A percentile compares a stretch with the other conserved stretches of the same genome.
Conservation (phyloP, 345 rosid species). For the Populus nigra region DNA sequence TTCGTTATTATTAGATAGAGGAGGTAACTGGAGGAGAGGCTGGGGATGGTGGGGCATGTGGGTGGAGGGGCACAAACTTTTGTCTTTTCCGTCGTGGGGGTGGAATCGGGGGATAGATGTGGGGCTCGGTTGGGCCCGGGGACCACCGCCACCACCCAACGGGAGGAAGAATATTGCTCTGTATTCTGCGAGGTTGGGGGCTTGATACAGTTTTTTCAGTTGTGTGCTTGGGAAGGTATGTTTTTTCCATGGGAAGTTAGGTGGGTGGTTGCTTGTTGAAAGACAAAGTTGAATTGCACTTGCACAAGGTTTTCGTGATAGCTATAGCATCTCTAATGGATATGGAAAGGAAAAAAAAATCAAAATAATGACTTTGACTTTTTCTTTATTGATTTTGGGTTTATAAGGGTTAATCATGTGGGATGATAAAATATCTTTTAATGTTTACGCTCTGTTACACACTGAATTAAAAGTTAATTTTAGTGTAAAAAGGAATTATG, state of each 20-base stretch:
- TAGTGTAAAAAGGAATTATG: too few relatives aligned
- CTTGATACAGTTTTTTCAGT: not conserved
- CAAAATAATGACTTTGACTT: too few relatives aligned
- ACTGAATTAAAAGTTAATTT: too few relatives aligned
- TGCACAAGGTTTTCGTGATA: too few relatives aligned
- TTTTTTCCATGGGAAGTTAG: not conserved
- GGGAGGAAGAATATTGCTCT: not conserved
- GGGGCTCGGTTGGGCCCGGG: not conserved
- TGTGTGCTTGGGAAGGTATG: not conserved
- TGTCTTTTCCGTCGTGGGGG: constrained; percentile 10
- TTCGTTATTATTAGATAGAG: not conserved
- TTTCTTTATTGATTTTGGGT: too few relatives aligned
- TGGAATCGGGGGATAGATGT: constrained; percentile 5
- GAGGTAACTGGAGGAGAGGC: not conserved
- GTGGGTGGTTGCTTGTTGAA: too few relatives aligned
- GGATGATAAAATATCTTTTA: too few relatives aligned
- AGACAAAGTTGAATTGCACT: too few relatives aligned
- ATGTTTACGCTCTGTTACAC: too few relatives aligned
- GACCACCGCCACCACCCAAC: not conserved
- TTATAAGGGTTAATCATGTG: too few relatives aligned
- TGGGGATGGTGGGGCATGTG: not conserved
- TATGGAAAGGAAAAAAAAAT: too few relatives aligned
- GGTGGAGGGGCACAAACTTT: constrained; percentile 2
- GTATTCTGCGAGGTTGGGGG: not conserved
- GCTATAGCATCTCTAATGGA: too few relatives aligned